Percentiles rank a stretch among this genome's conserved stretches.
phyloP scores from a whole-genome alignment of 2,329 filamentous ascomycete genomes.

The Arthrocladium fulminans region DNA sequence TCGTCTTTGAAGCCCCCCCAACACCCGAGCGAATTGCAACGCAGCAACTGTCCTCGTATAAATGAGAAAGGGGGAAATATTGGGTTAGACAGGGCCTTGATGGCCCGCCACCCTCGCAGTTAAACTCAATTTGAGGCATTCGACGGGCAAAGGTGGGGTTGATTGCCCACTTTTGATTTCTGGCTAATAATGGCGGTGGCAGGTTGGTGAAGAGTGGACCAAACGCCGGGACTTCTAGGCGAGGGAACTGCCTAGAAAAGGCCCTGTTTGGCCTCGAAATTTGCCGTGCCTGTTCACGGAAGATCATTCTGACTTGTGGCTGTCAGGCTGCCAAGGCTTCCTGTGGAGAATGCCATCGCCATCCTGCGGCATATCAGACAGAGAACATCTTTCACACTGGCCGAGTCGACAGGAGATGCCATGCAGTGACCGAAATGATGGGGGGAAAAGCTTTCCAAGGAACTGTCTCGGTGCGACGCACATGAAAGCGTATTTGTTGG shows the following conservation, averaged over 20 bases:
- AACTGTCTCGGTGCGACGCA: not conserved
- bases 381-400: too few species aligned
- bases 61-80: too few species aligned
- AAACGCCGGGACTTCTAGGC: not conserved
- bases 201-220: not conserved
- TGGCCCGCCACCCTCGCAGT: too few species aligned
- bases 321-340: not conserved
- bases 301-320: not conserved
- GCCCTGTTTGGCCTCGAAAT: not conserved
- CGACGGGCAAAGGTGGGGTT: not conserved
- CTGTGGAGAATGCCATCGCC: too few species aligned
- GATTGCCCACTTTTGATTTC: not conserved
- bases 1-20: too few species aligned
- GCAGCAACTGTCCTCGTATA: too few species aligned
- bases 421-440: too few species aligned
- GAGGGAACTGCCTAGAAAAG: not conserved
- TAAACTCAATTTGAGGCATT: not conserved
- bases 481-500: not conserved
- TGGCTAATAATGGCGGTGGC: not conserved
- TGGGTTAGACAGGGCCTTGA: too few species aligned
- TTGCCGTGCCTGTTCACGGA: not conserved
- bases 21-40: too few species aligned
- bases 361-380: too few species aligned
- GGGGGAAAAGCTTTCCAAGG: too few species aligned
- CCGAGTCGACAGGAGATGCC: too few species aligned